A percentile compares a stretch with the other conserved stretches of the same genome.
Conservation (phyloP, 2,329 filamentous ascomycete genomes). For the Diatrype stigma region DNA sequence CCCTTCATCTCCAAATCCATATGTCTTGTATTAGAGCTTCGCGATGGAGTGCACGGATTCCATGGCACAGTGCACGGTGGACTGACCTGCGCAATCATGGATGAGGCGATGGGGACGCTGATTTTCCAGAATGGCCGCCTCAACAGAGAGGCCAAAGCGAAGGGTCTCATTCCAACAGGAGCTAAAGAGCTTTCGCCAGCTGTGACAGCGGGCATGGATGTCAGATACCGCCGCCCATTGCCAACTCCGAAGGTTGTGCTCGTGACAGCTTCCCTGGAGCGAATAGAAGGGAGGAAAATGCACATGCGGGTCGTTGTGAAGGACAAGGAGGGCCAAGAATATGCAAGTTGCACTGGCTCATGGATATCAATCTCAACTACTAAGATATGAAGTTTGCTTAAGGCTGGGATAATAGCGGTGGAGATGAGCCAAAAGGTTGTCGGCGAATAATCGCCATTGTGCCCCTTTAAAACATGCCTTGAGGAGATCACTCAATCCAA, state of each 20-base stretch:
- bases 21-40: slow-evolving; percentile 19
- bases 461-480: too few relatives aligned
- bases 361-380: slow-evolving; percentile 2
- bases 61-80: slow-evolving; percentile 23
- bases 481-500: too few relatives aligned
- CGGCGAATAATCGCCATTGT: too few relatives aligned
- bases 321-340: slow-evolving; percentile 6
- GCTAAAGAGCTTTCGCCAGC: slow-evolving; percentile 3
- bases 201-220: slow-evolving; percentile 13
- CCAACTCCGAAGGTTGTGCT: slow-evolving; percentile 13
- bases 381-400: background rate
- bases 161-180: slow-evolving; percentile 6
- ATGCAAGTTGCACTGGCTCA: slow-evolving; percentile 6
- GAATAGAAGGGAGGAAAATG: slow-evolving; percentile 13
- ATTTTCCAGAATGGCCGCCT: slow-evolving; percentile 17
- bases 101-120: slow-evolving; percentile 26
- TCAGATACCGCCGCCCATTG: slow-evolving; percentile 13
- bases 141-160: slow-evolving; percentile 3
- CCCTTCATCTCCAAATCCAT: slow-evolving; percentile 11
- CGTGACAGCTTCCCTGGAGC: slow-evolving; percentile 10
- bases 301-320: slow-evolving; percentile 12
- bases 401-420: too few relatives aligned
- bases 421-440: too few relatives aligned
- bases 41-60: slow-evolving; percentile 19
- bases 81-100: slow-evolving; percentile 17